phyloP scores from a whole-genome alignment of 140 eudicot genomes.

The Ambrosia hybrid region DNA sequence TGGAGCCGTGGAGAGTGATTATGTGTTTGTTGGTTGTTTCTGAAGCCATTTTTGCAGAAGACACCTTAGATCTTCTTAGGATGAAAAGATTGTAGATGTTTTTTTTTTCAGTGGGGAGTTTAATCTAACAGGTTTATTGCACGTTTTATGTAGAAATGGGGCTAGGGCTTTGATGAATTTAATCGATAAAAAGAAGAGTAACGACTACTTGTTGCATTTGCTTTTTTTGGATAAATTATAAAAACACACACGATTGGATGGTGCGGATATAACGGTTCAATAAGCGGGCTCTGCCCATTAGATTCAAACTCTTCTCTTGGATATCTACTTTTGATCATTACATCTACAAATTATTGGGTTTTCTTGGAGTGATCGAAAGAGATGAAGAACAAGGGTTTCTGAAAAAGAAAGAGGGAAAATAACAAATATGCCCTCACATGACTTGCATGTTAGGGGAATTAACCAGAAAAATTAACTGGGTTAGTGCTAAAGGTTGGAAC shows the following conservation, averaged over 20 bases:
- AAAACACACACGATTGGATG: background rate
- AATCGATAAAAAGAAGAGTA: conserved; percentile 17
- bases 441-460: no score
- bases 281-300: conserved; percentile 9
- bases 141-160: conserved; percentile 5
- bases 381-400: no score
- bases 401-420: no score
- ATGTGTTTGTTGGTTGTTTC: conserved; percentile 70
- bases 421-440: no score
- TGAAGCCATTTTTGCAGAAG: conserved; percentile 59
- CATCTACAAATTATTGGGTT: no score
- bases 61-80: background rate
- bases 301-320: background rate
- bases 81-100: background rate
- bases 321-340: no score
- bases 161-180: conserved; percentile 33
- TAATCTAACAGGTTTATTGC: conserved; percentile 28
- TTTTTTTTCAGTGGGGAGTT: conserved; percentile 11
- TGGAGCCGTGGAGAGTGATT: conserved; percentile 91
- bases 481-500: no score
- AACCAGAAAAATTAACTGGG: no score
- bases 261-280: conserved; percentile 32
- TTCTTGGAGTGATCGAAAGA: no score
- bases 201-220: conserved; percentile 48
- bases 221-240: conserved; percentile 12